Evolutionary conservation across 371 early-diverging fungal genomes (phyloP), one percentile per base, ranked within the genome.

Genomic region (Mycotypha africana): DNA sequence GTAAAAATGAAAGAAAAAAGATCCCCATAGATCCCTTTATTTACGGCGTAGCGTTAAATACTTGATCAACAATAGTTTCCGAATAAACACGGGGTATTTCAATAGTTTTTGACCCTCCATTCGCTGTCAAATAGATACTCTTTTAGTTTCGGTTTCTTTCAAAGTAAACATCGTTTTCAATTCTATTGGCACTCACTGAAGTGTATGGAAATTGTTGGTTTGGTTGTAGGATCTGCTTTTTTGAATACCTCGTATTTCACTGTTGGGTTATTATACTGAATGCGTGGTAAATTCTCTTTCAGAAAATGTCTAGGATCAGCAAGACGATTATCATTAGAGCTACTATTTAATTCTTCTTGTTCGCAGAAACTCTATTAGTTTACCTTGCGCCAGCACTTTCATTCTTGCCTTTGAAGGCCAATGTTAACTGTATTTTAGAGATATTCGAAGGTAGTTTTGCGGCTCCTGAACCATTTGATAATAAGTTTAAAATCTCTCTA

Each of bases 361-460:
- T 28, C 5, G 11, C 5, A 11, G 28, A 8, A 28, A 8, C 28
- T 14, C 14, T 33, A 4, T 33, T 14, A 14, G n/a, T 33, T 33
- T 33, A 82, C 83, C 76, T 80, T 45, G 79, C 81, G 21, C 74
- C 74, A 22, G 76, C 71, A 49, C 79, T 71, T 45, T 79, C 74
- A 33, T 72, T 67, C 37, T 67, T 73, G 32, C 76, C 74, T 53
- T 70, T 66, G 50, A 62, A 45, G 11, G 81, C 70, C 46, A 74
- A 78, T 3, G 67, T 60, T 42, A 82, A 52, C 3, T 79, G 64
- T 40, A 82, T 67, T 48, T 80, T 82, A 39, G 73, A 63, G 19
- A 82, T 65, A 42, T 70, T 64, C 1, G 74, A 51, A 23, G 74
- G 52, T 41, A 82, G 56, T 28, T 63, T 62, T 22, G 65, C 52